phyloP scores from a whole-genome alignment of 1,139 yeast species.

The Debaryomyces fabryi region DNA sequence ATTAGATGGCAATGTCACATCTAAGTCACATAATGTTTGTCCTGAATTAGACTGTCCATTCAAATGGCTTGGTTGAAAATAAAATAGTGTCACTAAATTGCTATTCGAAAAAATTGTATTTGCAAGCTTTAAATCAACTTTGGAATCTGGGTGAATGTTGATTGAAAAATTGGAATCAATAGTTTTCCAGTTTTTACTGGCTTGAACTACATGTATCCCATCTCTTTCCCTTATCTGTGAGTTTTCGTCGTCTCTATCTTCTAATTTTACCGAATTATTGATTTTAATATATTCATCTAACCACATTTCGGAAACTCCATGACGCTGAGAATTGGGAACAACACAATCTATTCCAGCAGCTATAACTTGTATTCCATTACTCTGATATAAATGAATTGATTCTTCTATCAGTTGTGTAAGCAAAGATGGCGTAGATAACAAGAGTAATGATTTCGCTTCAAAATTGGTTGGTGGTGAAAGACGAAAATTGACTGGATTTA shows the following conservation, averaged over 20 bases:
- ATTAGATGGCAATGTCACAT: conserved; percentile 27
- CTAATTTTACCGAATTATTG: conserved; percentile 22
- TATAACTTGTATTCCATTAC: conserved; percentile 39
- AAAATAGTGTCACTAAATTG: conserved; percentile 41
- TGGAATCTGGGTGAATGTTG: conserved; percentile 18
- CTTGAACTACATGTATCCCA: conserved; percentile 37
- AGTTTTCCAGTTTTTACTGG: conserved; percentile 43
- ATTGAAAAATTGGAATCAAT: conserved; percentile 30
- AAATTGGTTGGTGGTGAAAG: conserved; percentile 19
- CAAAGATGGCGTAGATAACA: conserved; percentile 49
- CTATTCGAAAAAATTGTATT: conserved; percentile 46
- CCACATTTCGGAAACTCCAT: conserved; percentile 56
- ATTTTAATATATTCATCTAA: conserved; percentile 33
- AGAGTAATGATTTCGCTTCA: conserved; percentile 27
- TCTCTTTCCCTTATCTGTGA: conserved; percentile 31
- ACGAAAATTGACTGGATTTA: conserved; percentile 21
- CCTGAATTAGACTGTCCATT: conserved; percentile 23
- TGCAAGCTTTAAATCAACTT: conserved; percentile 34
- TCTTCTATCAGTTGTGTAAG: conserved; percentile 37
- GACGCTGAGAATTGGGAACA: conserved; percentile 36
- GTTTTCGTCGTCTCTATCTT: conserved; percentile 28
- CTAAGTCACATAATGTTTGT: conserved; percentile 33
- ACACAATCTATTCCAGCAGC: conserved; percentile 55
- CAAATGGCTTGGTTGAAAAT: conserved; percentile 26
- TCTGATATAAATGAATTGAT: conserved; percentile 32